phyloP scores from a whole-genome alignment of 169 alveolate species.

The Prorocentrum cordatum region DNA sequence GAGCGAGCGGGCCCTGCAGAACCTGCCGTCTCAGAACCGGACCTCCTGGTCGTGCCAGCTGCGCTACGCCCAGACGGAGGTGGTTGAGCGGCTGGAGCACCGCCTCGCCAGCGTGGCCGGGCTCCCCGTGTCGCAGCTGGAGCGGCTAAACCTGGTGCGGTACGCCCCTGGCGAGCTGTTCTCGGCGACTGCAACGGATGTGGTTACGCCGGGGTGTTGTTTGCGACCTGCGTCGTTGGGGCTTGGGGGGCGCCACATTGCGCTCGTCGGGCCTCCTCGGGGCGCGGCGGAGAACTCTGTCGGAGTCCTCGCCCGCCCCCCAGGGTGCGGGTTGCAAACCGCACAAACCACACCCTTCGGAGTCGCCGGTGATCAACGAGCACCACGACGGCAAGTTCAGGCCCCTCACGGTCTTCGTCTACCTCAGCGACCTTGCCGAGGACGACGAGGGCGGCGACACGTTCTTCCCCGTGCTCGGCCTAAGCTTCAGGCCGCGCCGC shows the following conservation, averaged over 20 bases:
- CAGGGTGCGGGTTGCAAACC: too few species aligned
- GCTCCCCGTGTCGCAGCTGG: conserved; percentile 17
- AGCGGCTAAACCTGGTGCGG: conserved; percentile 62
- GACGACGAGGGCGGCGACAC: background rate
- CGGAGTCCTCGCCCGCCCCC: too few species aligned
- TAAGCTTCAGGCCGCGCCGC: background rate
- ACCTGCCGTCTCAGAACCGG: too few species aligned
- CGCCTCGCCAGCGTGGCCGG: conserved; percentile 5
- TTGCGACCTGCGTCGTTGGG: too few species aligned
- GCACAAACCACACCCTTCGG: too few species aligned
- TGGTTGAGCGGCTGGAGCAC: conserved; percentile 56
- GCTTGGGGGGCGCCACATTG: too few species aligned
- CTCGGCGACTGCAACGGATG: too few species aligned
- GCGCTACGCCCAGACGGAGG: conserved; percentile 25
- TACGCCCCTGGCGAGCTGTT: conserved; percentile 51
- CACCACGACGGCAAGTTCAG: conserved; percentile 66
- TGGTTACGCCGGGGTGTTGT: too few species aligned
- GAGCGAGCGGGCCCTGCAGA: too few species aligned
- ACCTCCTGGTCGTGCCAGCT: background rate
- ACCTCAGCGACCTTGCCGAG: conserved; percentile 32
- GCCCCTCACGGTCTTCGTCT: conserved; percentile 56
- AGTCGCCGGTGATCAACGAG: too few species aligned
- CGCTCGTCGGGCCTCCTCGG: too few species aligned
- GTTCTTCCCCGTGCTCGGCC: background rate
- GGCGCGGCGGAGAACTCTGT: too few species aligned